Base-by-base conservation (phyloP, 306 rosid genomes). In the Cicer bijugum region DNA sequence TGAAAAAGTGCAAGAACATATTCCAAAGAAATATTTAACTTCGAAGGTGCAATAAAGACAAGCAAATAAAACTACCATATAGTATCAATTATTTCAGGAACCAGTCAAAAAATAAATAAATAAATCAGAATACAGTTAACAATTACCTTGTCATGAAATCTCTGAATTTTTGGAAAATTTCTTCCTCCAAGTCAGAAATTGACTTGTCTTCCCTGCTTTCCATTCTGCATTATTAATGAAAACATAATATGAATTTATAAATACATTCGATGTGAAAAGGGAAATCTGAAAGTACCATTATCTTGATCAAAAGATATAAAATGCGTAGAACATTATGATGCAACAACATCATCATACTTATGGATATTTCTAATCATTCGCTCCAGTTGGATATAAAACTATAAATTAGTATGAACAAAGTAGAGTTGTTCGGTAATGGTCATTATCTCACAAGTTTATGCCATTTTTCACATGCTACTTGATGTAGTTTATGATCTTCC, bases 121-220 rank as follows among this genome's bases (percentile, higher is more conserved):
- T n/a, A 66, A 14, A 37, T 45, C 6, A 4, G 16, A 28, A 75
- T 20, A 53, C 39, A 72, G 2, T 37, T 75, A 12, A 67, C 12
- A 74, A 43, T 80, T 85, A 90, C 98, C 90, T 78, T n/a, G 84
- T 67, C 92, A 90, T 83, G 80, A 90, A 93, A 69, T 83, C 87
- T 69, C 52, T 85, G 80, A 83, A 89, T 47, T 83, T 67, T 56
- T 37, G 19, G 67, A 79, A 70, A 70, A 87, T 69, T 53, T 50
- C 79, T 59, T 81, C 80, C 72, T 67, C 75, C 16, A 69, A 35
- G 16, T 76, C 71, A 59, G 52, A 82, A 78, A 75, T 62, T 43
- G 83, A 76, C 39, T 62, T 52, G 12, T 50, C 75, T 68, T 78
- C 82, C 14, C 6, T 23, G 43, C 67, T 69, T 45, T 23, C 79